Percentiles rank a stretch among this genome's conserved stretches.
phyloP scores from a whole-genome alignment of 2,329 filamentous ascomycete species.

The Pseudogymnoascus sp. region DNA sequence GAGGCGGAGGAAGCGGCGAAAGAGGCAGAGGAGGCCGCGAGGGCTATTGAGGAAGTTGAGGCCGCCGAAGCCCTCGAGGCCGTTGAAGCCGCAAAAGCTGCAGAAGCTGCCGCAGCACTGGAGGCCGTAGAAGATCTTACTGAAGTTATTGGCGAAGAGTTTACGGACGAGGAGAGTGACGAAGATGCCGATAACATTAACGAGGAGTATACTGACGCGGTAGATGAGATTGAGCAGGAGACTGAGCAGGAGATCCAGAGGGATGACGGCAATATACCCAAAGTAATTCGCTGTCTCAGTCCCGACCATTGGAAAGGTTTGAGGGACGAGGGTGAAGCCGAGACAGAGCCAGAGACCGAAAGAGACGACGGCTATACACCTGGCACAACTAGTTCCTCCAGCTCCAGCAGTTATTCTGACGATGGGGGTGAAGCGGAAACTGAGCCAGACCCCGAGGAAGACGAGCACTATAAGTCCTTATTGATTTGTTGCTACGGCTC shows the following conservation, averaged over 20 bases:
- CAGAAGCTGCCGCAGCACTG: neutral
- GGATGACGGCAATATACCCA: conserved; percentile 60
- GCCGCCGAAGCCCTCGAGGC: neutral
- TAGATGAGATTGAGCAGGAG: neutral
- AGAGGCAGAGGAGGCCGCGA: neutral
- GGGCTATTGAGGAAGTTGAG: neutral
- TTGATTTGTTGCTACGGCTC: too few relatives aligned
- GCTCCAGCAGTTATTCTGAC: conserved; percentile 15
- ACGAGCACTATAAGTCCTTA: neutral
- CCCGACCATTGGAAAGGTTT: too few relatives aligned
- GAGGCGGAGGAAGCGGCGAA: neutral
- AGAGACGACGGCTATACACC: conserved; percentile 50
- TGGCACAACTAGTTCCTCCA: neutral
- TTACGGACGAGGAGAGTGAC: neutral
- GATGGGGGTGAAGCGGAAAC: neutral
- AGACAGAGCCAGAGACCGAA: conserved; percentile 42
- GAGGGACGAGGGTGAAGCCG: too few relatives aligned
- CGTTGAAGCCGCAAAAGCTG: neutral
- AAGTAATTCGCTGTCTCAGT: too few relatives aligned
- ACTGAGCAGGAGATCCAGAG: conserved; percentile 39
- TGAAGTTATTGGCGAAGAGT: neutral
- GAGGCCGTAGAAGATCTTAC: neutral
- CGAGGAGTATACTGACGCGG: neutral
- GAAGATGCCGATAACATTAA: neutral
- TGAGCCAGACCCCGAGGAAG: neutral